Evolutionary conservation across 495 filamentous ascomycete genomes (phyloP).

Genomic region (Immersiella caudata): DNA sequence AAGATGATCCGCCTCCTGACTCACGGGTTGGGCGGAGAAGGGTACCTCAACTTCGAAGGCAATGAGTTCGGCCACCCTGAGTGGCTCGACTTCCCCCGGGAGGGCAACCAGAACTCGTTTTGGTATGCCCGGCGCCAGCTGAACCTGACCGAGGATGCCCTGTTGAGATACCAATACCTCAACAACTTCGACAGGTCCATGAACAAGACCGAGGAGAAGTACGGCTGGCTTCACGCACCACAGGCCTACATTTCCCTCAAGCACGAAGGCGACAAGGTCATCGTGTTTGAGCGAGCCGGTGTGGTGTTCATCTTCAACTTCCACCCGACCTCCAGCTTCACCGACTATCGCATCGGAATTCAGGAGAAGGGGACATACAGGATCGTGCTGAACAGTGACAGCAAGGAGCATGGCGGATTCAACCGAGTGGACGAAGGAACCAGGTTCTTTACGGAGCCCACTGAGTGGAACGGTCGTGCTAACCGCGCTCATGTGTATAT

Average conservation of each 20-base stretch:
- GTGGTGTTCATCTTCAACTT: conserved; percentile 97
- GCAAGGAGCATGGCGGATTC: conserved; percentile 75
- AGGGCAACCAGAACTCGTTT: conserved; percentile 92
- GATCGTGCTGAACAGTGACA: conserved; percentile 84
- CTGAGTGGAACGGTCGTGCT: conserved; percentile 82
- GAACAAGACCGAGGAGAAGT: conserved; percentile 83
- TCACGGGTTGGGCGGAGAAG: conserved; percentile 92
- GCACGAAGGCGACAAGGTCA: conserved; percentile 90
- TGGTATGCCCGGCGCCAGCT: conserved; percentile 96
- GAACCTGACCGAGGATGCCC: conserved; percentile 83
- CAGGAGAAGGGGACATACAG: conserved; percentile 83
- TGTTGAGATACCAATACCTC: conserved; percentile 87
- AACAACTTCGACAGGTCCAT: conserved; percentile 94
- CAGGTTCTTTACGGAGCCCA: conserved; percentile 85
- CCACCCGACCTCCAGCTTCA: conserved; percentile 81
- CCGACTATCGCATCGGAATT: conserved; percentile 90
- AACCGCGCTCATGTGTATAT: conserved; percentile 95
- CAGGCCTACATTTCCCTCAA: conserved; percentile 94
- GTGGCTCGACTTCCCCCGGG: conserved; percentile 98
- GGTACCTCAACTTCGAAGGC: conserved; percentile 97
- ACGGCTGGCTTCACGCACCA: conserved; percentile 85
- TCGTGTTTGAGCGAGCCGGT: conserved; percentile 92
- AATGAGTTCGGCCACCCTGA: conserved; percentile 99
- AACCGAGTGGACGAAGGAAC: conserved; percentile 74
- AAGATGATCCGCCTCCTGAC: conserved; percentile 97